Conservation (phyloP, 139 green algal genomes). For the Picochlorum sp. region DNA sequence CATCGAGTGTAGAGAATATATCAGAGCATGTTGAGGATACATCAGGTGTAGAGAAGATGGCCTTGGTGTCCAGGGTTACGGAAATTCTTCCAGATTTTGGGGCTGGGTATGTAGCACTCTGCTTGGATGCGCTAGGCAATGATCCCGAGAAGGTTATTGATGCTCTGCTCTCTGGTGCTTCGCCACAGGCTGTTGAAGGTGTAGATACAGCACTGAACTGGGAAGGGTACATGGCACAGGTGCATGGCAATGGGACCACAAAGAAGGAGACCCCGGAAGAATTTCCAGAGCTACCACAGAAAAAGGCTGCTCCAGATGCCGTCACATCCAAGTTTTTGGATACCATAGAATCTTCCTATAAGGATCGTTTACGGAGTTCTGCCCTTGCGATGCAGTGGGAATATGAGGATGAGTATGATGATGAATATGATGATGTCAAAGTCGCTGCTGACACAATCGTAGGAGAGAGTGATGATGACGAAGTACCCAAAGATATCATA, state of each 20-base stretch:
- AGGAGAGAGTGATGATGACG: slow-evolving; percentile 46
- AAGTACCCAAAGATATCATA: not conserved
- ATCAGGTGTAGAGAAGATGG: not conserved
- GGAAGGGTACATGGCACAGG: not conserved
- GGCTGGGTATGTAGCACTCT: slow-evolving; percentile 55
- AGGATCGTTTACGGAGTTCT: slow-evolving; percentile 12
- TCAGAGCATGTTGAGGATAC: not conserved
- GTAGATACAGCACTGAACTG: slow-evolving; percentile 41
- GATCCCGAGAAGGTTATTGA: slow-evolving; percentile 56
- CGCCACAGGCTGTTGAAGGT: slow-evolving; percentile 28
- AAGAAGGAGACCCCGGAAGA: not conserved
- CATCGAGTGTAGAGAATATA: not conserved
- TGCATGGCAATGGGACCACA: not conserved
- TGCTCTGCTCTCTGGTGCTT: slow-evolving; percentile 54
- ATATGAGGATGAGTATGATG: slow-evolving; percentile 83
- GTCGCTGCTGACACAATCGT: slow-evolving; percentile 36
- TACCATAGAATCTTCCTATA: slow-evolving; percentile 17
- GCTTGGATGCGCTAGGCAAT: slow-evolving; percentile 35
- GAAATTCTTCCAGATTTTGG: slow-evolving; percentile 72
- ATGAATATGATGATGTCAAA: slow-evolving; percentile 67
- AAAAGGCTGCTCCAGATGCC: not conserved
- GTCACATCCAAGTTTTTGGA: slow-evolving; percentile 23
- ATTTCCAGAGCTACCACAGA: not conserved
- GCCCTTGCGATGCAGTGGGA: slow-evolving; percentile 43
- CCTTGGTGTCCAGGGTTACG: slow-evolving; percentile 31